phyloP scores from a whole-genome alignment of 331 rosid species.

The Acacia pycnantha region DNA sequence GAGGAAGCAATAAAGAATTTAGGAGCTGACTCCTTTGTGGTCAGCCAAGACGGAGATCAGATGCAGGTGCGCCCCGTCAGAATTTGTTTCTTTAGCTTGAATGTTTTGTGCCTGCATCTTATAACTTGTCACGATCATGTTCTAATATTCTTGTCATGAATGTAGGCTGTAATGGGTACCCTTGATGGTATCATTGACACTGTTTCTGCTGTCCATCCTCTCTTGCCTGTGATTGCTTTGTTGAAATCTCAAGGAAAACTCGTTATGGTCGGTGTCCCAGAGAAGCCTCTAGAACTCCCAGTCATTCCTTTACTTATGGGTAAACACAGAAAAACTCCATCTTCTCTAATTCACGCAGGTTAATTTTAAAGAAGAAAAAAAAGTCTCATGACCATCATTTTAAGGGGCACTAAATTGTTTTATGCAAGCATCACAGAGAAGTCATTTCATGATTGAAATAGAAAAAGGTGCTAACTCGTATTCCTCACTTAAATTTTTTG shows the following conservation, averaged over 20 bases:
- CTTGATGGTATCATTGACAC: slow-evolving; percentile 55
- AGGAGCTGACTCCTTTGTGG: slow-evolving; percentile 43
- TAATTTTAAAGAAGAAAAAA: not conserved
- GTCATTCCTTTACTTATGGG: slow-evolving; percentile 25
- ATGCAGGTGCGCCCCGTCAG: slow-evolving; percentile 25
- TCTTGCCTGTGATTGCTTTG: slow-evolving; percentile 36
- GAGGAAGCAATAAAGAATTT: slow-evolving; percentile 39
- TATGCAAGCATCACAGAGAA: not conserved
- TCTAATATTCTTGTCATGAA: not conserved
- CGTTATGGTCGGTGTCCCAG: slow-evolving; percentile 39
- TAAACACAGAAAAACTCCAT: not conserved
- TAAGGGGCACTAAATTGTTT: not conserved
- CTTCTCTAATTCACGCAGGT: not conserved
- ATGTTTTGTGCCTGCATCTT: not conserved
- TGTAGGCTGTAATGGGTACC: slow-evolving; percentile 41
- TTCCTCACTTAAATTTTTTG: not conserved
- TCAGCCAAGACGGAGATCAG: slow-evolving; percentile 39
- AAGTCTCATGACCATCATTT: not conserved
- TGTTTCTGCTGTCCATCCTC: slow-evolving; percentile 37
- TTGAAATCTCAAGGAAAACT: slow-evolving; percentile 42
- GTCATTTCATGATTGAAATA: not conserved
- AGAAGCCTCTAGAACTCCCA: slow-evolving; percentile 35
- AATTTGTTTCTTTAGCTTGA: not conserved
- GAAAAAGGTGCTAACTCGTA: not conserved
- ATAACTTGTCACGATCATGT: not conserved